phyloP scores from a whole-genome alignment of 352 stramenopile species.

The Phytophthora crassamura region DNA sequence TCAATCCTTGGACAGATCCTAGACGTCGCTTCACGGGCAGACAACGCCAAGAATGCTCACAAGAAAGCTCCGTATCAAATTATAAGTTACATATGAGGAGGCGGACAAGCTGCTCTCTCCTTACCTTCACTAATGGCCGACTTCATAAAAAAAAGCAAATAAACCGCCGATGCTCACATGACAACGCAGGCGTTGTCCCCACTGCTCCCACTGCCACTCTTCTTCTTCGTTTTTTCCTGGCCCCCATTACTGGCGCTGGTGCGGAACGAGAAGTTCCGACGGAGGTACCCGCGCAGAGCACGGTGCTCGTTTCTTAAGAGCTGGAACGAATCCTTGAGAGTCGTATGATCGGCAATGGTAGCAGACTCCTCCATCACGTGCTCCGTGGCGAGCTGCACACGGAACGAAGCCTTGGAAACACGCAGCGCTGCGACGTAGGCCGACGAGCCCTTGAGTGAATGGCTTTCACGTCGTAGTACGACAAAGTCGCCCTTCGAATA shows the following conservation, averaged over 20 bases:
- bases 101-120: conserved; percentile 9
- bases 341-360: conserved; percentile 37
- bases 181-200: conserved; percentile 67
- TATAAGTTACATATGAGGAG: conserved; percentile 43
- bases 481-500: conserved; percentile 63
- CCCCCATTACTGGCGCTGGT: conserved; percentile 36
- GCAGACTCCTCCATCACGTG: conserved; percentile 72
- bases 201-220: conserved; percentile 34
- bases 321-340: conserved; percentile 56
- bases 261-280: conserved; percentile 87
- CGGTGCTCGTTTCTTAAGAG: conserved; percentile 81
- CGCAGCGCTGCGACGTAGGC: conserved; percentile 86
- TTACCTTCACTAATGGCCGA: conserved; percentile 11
- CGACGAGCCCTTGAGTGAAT: conserved; percentile 90
- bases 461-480: conserved; percentile 74
- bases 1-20: neutral
- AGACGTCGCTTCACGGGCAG: neutral
- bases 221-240: conserved; percentile 46
- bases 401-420: conserved; percentile 84
- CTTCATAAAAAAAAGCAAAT: conserved; percentile 38
- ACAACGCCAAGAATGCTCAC: neutral
- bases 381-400: conserved; percentile 78
- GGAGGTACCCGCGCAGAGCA: conserved; percentile 76
- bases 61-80: conserved; percentile 17
- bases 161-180: conserved; percentile 54